Evolutionary conservation across 1,284 basidiomycete genomes (phyloP).

Genomic region (Sanghuangporus weigelae): DNA sequence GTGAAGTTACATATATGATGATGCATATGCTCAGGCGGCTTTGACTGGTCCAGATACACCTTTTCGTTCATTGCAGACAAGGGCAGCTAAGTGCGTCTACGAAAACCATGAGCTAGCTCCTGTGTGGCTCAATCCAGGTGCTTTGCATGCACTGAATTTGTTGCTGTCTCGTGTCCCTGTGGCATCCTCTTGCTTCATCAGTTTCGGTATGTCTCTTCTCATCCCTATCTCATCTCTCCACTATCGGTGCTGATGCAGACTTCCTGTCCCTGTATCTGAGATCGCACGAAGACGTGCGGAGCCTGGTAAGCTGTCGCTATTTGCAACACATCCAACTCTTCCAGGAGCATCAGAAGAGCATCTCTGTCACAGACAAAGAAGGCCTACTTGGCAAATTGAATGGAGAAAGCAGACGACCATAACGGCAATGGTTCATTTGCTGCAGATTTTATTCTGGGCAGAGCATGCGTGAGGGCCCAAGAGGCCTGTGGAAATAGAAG

Average conservation of each 20-base stretch:
- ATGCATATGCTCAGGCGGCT: too few relatives aligned
- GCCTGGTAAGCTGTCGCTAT: too few relatives aligned
- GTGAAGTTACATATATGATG: too few relatives aligned
- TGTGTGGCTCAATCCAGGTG: background rate
- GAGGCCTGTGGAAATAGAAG: background rate
- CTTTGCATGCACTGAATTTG: background rate
- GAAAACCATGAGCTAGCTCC: too few relatives aligned
- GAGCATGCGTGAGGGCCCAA: background rate
- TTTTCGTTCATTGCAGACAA: background rate
- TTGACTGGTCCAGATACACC: background rate
- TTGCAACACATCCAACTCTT: too few relatives aligned
- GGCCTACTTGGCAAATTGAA: too few relatives aligned
- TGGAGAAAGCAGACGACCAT: background rate
- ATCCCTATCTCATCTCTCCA: background rate
- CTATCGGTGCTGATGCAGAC: background rate
- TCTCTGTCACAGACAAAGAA: too few relatives aligned
- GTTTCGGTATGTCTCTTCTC: background rate
- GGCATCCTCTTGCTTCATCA: background rate
- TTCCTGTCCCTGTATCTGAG: too few relatives aligned
- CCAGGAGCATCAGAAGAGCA: too few relatives aligned
- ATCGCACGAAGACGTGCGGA: too few relatives aligned
- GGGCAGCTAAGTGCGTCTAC: background rate
- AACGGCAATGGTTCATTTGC: background rate
- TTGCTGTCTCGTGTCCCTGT: background rate
- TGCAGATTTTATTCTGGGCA: background rate